A percentile compares a stretch with the other conserved stretches of the same genome.
Evolutionary conservation across 1,139 yeast genomes (phyloP).

Genomic region (Candida glucosophila): DNA sequence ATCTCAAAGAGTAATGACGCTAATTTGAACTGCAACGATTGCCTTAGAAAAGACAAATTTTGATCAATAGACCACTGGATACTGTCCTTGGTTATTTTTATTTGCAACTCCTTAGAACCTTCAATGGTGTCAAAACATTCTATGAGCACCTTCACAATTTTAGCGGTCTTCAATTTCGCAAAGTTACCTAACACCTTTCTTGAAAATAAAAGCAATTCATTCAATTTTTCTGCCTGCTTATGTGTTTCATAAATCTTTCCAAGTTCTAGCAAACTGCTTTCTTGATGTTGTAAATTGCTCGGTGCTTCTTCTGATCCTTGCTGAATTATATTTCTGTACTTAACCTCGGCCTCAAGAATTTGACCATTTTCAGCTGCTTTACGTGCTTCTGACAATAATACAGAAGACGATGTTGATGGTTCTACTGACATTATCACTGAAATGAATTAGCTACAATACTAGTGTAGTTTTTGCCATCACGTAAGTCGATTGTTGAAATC

Average conservation of each 20-base stretch:
- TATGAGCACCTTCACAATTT: slow-evolving; percentile 67
- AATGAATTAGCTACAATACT: too few relatives aligned
- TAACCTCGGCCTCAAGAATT: slow-evolving; percentile 45
- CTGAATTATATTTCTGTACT: slow-evolving; percentile 40
- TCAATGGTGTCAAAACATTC: slow-evolving; percentile 71
- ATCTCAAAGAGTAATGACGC: slow-evolving; percentile 66
- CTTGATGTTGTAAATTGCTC: slow-evolving; percentile 41
- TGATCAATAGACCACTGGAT: slow-evolving; percentile 82
- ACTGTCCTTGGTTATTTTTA: slow-evolving; percentile 65
- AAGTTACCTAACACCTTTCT: slow-evolving; percentile 61
- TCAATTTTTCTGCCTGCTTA: slow-evolving; percentile 42
- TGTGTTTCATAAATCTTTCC: slow-evolving; percentile 48
- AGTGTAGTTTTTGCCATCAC: too few relatives aligned
- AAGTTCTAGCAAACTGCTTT: slow-evolving; percentile 53
- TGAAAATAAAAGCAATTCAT: slow-evolving; percentile 59
- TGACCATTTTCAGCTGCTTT: slow-evolving; percentile 41
- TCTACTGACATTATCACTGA: too few relatives aligned
- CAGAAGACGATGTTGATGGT: too few relatives aligned
- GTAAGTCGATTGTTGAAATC: too few relatives aligned
- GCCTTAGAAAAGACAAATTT: slow-evolving; percentile 83
- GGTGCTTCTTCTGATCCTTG: too few relatives aligned
- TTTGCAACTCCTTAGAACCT: slow-evolving; percentile 62
- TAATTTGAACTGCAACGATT: slow-evolving; percentile 76
- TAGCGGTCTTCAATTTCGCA: slow-evolving; percentile 94
- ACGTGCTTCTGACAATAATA: slow-evolving; percentile 49